Evolutionary conservation across 2,329 filamentous ascomycete species (phyloP).

Genomic region (Cytospora leucostoma): DNA sequence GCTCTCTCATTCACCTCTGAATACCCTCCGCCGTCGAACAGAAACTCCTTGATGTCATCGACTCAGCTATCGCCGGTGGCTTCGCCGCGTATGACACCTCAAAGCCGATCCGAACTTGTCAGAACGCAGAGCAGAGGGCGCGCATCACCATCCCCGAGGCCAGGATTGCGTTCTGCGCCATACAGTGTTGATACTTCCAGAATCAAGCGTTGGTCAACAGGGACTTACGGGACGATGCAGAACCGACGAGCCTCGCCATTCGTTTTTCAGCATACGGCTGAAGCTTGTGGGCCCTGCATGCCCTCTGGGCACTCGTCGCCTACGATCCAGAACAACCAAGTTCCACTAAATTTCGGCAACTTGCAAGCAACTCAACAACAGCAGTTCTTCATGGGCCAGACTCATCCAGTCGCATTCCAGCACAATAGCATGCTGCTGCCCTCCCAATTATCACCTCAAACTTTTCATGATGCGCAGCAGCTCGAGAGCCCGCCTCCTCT

Average conservation of each 20-base stretch:
- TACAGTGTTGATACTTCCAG: constrained; percentile 65
- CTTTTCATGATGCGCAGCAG: constrained; percentile 51
- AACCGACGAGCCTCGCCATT: constrained; percentile 61
- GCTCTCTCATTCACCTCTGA: constrained; percentile 67
- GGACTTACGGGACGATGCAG: constrained; percentile 63
- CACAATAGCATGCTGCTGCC: constrained; percentile 63
- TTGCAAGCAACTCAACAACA: constrained; percentile 58
- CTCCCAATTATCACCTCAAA: constrained; percentile 54
- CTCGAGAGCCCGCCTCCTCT: constrained; percentile 63
- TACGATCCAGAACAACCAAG: constrained; percentile 47
- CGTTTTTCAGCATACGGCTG: constrained; percentile 62
- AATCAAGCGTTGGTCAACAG: constrained; percentile 77
- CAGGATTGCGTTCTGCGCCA: constrained; percentile 67
- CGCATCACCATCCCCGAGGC: constrained; percentile 71
- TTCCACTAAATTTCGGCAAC: constrained; percentile 57
- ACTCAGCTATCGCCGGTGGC: constrained; percentile 72
- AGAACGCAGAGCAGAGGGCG: constrained; percentile 67
- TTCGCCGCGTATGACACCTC: constrained; percentile 66
- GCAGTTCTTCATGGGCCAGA: constrained; percentile 55
- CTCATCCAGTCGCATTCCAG: constrained; percentile 47
- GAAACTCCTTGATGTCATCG: constrained; percentile 70
- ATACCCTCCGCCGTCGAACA: constrained; percentile 66
- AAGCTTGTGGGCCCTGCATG: constrained; percentile 60
- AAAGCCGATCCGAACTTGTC: constrained; percentile 62
- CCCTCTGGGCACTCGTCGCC: constrained; percentile 55